Evolutionary conservation across 2,329 filamentous ascomycete genomes (phyloP).

Genomic region (Fusarium vanettenii): DNA sequence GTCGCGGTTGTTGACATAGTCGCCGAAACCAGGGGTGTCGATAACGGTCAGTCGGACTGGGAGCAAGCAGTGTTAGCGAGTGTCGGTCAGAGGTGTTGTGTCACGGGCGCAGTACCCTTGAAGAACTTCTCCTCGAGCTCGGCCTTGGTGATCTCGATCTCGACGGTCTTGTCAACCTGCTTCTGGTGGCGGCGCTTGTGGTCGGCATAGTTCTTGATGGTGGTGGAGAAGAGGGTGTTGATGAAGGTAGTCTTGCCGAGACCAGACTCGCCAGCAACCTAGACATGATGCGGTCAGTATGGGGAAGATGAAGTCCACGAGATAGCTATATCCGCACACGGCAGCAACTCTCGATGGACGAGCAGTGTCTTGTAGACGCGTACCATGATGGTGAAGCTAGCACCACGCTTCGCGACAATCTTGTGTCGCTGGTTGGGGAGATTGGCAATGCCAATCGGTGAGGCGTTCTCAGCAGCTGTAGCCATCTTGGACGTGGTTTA

Average conservation of each 20-base stretch:
- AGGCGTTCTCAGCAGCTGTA: slow-evolving; percentile 68
- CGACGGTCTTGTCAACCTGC: slow-evolving; percentile 99
- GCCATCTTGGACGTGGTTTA: slow-evolving; percentile 59
- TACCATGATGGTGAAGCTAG: slow-evolving; percentile 99
- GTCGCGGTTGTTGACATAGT: slow-evolving; percentile 99
- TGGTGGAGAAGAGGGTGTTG: slow-evolving; percentile 99
- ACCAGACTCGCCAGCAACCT: slow-evolving; percentile 98
- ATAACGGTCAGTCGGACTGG: slow-evolving; percentile 97
- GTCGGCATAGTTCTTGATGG: slow-evolving; percentile 99
- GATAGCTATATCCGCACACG: not conserved
- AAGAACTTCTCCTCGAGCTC: slow-evolving; percentile 99
- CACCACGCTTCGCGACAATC: slow-evolving; percentile 85
- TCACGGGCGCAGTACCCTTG: slow-evolving; percentile 77
- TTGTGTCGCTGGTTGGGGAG: slow-evolving; percentile 80
- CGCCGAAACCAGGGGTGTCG: slow-evolving; percentile 97
- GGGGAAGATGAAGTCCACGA: not conserved
- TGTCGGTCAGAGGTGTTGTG: slow-evolving; percentile 4
- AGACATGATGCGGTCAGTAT: slow-evolving; percentile 32
- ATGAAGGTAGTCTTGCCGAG: slow-evolving; percentile 99
- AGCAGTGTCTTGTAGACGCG: slow-evolving; percentile 37
- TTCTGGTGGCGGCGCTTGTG: slow-evolving; percentile 99
- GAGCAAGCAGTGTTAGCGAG: slow-evolving; percentile 32
- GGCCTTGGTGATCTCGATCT: slow-evolving; percentile 99
- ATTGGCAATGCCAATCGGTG: slow-evolving; percentile 80
- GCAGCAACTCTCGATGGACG: not conserved